Percentiles rank a stretch among this genome's conserved stretches.
Evolutionary conservation across 129 eudicot genomes (phyloP).

Genomic region (Artemisia argyi): DNA sequence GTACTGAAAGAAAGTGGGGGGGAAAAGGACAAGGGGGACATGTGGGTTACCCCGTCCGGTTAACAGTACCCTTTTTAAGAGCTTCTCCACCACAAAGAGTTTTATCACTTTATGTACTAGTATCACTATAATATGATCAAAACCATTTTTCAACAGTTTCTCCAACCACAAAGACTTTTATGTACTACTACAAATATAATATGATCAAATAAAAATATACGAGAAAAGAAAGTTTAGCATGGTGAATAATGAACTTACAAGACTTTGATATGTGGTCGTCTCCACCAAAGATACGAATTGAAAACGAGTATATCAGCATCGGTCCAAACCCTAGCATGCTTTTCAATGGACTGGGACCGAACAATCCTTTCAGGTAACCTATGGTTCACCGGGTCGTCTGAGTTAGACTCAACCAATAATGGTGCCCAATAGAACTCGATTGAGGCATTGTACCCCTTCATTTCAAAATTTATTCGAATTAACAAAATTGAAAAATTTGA

Average conservation of each 20-base stretch:
- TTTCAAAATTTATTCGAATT: constrained; percentile 8
- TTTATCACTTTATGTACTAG: too few relatives aligned
- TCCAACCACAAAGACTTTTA: constrained; percentile 12
- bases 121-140: too few relatives aligned
- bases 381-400: constrained; percentile 62
- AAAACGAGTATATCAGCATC: constrained; percentile 63
- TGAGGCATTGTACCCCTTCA: constrained; percentile 65
- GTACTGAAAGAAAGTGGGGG: too few relatives aligned
- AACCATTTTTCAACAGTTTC: too few relatives aligned
- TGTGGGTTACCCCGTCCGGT: too few relatives aligned
- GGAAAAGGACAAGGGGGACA: too few relatives aligned
- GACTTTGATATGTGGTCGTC: constrained; percentile 52
- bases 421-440: constrained; percentile 81
- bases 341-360: constrained; percentile 54
- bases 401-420: constrained; percentile 69
- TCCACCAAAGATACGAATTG: constrained; percentile 78
- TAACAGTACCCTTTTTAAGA: too few relatives aligned
- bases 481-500: background rate
- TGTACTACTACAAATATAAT: background rate
- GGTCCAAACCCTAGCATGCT: constrained; percentile 66
- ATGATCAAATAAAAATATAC: too few relatives aligned
- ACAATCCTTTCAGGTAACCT: constrained; percentile 63
- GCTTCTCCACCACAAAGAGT: too few relatives aligned
- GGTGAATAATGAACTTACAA: constrained; percentile 46
- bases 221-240: too few relatives aligned